Conservation (phyloP, 371 early-diverging fungal genomes). For the Mortierella sp. region DNA sequence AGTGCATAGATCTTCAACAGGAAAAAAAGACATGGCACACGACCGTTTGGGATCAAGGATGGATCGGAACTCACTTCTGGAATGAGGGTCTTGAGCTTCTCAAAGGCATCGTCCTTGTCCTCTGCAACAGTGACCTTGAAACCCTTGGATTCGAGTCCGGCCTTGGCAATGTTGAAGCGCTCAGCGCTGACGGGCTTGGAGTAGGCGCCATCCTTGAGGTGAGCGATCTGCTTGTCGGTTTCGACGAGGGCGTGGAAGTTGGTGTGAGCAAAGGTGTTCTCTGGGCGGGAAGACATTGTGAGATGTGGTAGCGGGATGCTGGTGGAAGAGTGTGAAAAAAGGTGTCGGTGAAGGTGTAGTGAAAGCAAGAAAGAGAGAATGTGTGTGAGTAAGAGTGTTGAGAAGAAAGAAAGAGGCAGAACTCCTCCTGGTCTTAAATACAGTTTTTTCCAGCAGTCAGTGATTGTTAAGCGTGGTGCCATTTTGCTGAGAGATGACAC, state of each 20-base stretch:
- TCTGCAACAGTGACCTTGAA: constrained; percentile 54
- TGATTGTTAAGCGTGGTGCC: too few relatives aligned
- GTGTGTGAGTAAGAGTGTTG: neutral
- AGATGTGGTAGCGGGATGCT: neutral
- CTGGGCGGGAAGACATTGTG: constrained; percentile 43
- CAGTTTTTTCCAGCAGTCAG: too few relatives aligned
- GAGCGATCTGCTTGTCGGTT: constrained; percentile 32
- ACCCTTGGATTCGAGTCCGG: constrained; percentile 55
- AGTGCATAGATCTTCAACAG: neutral
- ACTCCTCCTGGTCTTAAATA: too few relatives aligned
- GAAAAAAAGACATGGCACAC: too few relatives aligned
- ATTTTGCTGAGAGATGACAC: too few relatives aligned
- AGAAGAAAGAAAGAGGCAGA: neutral
- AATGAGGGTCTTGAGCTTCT: constrained; percentile 50
- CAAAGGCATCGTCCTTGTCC: constrained; percentile 53
- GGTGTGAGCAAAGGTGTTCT: constrained; percentile 34
- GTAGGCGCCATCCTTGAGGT: constrained; percentile 35
- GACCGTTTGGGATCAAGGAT: too few relatives aligned
- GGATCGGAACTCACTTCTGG: constrained; percentile 29
- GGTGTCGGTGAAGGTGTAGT: neutral
- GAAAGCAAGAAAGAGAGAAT: neutral
- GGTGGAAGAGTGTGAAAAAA: neutral
- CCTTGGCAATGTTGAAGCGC: constrained; percentile 42
- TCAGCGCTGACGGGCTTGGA: constrained; percentile 45
- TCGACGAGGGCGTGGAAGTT: constrained; percentile 48